A percentile compares a stretch with the other conserved stretches of the same genome.
phyloP scores from a whole-genome alignment of 2,329 filamentous ascomycete genomes.

The Colletotrichum tanaceti region DNA sequence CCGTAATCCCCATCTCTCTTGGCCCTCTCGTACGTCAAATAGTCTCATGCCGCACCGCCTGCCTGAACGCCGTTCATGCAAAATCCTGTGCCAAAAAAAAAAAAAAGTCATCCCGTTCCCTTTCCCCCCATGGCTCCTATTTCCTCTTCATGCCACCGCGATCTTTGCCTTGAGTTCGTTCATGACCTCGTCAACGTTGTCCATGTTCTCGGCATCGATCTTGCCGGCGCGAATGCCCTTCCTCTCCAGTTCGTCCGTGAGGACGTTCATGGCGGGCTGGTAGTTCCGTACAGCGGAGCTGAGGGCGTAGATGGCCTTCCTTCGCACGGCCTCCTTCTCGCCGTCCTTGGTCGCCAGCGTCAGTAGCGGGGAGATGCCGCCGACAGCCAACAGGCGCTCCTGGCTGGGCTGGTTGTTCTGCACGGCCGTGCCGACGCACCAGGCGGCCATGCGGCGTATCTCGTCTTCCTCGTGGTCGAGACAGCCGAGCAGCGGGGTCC shows the following conservation, averaged over 20 bases:
- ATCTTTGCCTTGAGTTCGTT: slow-evolving; percentile 65
- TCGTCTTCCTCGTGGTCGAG: slow-evolving; percentile 77
- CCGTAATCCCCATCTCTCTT: slow-evolving; percentile 19
- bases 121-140: slow-evolving; percentile 12
- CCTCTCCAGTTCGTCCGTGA: slow-evolving; percentile 71
- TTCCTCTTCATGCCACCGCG: slow-evolving; percentile 39
- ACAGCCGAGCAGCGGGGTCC: slow-evolving; percentile 81
- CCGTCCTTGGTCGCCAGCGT: slow-evolving; percentile 71
- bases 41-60: slow-evolving; percentile 23
- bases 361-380: slow-evolving; percentile 78
- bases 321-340: slow-evolving; percentile 72
- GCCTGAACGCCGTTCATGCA: slow-evolving; percentile 55
- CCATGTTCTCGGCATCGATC: slow-evolving; percentile 89
- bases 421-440: slow-evolving; percentile 93
- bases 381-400: slow-evolving; percentile 72
- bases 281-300: slow-evolving; percentile 90
- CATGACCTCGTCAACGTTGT: slow-evolving; percentile 81
- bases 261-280: slow-evolving; percentile 80
- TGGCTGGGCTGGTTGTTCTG: slow-evolving; percentile 94
- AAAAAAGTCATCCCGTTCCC: background rate
- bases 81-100: slow-evolving; percentile 31
- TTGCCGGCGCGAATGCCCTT: slow-evolving; percentile 66
- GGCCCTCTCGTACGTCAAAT: slow-evolving; percentile 29
- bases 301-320: slow-evolving; percentile 90
- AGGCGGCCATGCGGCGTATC: slow-evolving; percentile 87